These are phyloP conservation scores for Kregervanrija pseudodelftensis DNA, from an alignment of 805 yeast genomes.

Conservation along the genomic window DNA sequence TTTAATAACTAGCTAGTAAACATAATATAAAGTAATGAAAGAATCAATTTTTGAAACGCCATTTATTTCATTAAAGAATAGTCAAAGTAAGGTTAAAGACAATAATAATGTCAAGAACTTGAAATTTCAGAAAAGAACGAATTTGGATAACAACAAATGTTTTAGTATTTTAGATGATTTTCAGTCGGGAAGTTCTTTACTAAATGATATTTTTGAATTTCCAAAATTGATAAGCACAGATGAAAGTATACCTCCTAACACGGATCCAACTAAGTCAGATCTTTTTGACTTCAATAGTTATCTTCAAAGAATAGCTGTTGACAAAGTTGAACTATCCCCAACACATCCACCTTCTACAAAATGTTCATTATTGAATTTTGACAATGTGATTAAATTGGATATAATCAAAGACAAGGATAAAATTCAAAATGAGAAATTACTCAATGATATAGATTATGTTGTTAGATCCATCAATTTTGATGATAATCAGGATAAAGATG, in stretches of 20 bases:
- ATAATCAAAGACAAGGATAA: slow-evolving; percentile 7
- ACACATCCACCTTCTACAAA: background rate
- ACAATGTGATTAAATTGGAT: slow-evolving; percentile 1
- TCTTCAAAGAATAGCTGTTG: slow-evolving; percentile 17
- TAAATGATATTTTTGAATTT: slow-evolving; percentile 17
- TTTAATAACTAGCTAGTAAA: no score
- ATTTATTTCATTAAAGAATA: no score
- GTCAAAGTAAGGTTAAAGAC: no score
- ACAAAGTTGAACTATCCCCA: slow-evolving; percentile 4
- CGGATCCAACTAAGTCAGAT: slow-evolving; percentile 4
- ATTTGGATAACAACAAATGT: background rate
- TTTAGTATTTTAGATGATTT: slow-evolving; percentile 23
- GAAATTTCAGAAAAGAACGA: no score
- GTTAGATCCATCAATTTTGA: slow-evolving; percentile 12
- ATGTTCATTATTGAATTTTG: background rate
- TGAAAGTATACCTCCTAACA: slow-evolving; percentile 1
- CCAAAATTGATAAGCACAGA: slow-evolving; percentile 1
- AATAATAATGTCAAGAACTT: no score
- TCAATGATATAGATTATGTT: slow-evolving; percentile 11
- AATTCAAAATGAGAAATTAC: slow-evolving; percentile 7
- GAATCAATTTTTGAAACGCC: no score
- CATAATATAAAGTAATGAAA: no score
- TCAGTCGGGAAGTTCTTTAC: slow-evolving; percentile 15
- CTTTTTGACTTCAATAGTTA: slow-evolving; percentile 24
- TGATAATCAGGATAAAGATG: slow-evolving; percentile 10